A percentile compares a stretch with the other conserved stretches of the same genome.
These are phyloP conservation scores for Ascochyta lentis DNA, from an alignment of 2,329 filamentous ascomycete species.

Conservation along the genomic window DNA sequence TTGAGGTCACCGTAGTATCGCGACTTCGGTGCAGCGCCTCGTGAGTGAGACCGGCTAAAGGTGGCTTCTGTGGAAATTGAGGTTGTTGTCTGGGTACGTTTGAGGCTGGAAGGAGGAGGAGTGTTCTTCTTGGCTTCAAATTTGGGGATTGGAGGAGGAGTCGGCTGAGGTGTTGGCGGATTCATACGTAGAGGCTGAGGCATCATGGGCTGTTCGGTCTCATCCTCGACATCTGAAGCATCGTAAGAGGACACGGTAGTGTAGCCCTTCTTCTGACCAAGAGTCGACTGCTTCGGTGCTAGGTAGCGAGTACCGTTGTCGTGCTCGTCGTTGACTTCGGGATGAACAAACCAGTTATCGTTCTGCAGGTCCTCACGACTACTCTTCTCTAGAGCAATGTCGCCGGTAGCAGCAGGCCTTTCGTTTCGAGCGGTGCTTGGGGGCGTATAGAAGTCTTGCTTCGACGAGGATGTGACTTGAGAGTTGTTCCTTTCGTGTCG, in stretches of 20 bases:
- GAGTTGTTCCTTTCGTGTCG: constrained; percentile 37
- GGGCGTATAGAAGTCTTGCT: constrained; percentile 42
- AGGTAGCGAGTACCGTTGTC: constrained; percentile 21
- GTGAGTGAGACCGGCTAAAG: constrained; percentile 37
- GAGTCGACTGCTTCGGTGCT: constrained; percentile 30
- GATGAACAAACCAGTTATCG: constrained; percentile 57
- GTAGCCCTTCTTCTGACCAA: constrained; percentile 38
- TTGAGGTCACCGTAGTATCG: constrained; percentile 58
- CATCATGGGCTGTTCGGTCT: constrained; percentile 35
- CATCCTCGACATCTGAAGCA: constrained; percentile 37
- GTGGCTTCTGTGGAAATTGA: constrained; percentile 41
- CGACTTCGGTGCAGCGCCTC: constrained; percentile 47
- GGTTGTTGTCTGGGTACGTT: constrained; percentile 34
- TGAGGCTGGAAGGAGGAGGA: constrained; percentile 24
- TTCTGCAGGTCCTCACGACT: constrained; percentile 48
- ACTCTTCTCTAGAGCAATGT: constrained; percentile 39
- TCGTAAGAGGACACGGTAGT: constrained; percentile 36
- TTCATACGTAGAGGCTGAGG: constrained; percentile 57
- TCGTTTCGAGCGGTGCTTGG: constrained; percentile 26
- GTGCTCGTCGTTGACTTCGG: constrained; percentile 26
- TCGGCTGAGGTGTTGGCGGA: constrained; percentile 50
- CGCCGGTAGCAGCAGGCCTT: constrained; percentile 27
- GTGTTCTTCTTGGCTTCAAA: constrained; percentile 25
- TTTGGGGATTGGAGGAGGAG: constrained; percentile 40
- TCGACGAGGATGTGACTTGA: constrained; percentile 35